These are phyloP conservation scores for Bipolaris bicolor DNA, from an alignment of 2,329 filamentous ascomycete genomes.

Conservation along the genomic window DNA sequence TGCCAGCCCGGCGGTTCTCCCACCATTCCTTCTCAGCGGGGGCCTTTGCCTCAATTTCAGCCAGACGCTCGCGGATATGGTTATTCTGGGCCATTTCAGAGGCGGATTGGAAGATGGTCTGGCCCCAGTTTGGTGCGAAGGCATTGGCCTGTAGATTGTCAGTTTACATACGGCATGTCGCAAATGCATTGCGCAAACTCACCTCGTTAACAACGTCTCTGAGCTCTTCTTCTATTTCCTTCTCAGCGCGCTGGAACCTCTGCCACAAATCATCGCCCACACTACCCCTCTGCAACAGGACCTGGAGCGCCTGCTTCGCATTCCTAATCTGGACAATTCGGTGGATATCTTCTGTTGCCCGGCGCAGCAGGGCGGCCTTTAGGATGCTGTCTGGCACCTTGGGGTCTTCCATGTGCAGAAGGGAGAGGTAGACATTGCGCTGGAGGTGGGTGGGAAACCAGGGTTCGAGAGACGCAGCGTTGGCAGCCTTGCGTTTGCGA, in stretches of 20 bases:
- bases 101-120: conserved; percentile 94
- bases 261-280: conserved; percentile 97
- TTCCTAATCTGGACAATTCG: conserved; percentile 87
- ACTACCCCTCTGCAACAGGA: conserved; percentile 84
- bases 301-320: conserved; percentile 85
- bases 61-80: conserved; percentile 73
- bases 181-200: conserved; percentile 32
- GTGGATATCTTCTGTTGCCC: conserved; percentile 91
- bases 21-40: conserved; percentile 87
- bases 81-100: conserved; percentile 93
- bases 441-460: conserved; percentile 94
- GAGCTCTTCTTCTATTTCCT: conserved; percentile 96
- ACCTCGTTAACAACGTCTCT: conserved; percentile 94
- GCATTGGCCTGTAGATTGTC: conserved; percentile 75
- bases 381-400: conserved; percentile 82
- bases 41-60: conserved; percentile 74
- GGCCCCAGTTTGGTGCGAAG: conserved; percentile 86
- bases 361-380: conserved; percentile 84
- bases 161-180: neutral
- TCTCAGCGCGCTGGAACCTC: conserved; percentile 87
- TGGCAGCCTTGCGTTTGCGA: conserved; percentile 82
- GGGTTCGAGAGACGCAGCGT: conserved; percentile 83
- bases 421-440: conserved; percentile 91
- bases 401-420: conserved; percentile 78
- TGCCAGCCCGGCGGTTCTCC: conserved; percentile 78